phyloP scores from a whole-genome alignment of 169 alveolate species.

The Eimeria necatrix region DNA sequence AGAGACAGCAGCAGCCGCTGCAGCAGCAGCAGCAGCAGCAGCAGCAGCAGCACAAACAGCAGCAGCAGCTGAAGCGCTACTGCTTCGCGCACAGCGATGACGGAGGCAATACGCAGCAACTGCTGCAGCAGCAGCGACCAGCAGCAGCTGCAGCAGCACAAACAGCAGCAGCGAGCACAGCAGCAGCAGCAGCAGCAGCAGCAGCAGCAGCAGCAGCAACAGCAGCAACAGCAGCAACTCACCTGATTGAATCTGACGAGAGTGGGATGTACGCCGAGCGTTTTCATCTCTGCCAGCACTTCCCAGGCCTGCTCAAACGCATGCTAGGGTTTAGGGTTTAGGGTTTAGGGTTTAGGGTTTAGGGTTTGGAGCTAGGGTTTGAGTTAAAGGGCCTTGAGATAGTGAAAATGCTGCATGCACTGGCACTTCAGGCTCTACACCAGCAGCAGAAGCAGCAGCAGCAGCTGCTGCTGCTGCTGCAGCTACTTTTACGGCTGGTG shows the following conservation, averaged over 20 bases:
- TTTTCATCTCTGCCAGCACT: constrained; percentile 40
- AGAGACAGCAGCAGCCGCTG: no score
- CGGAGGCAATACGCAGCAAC: not conserved
- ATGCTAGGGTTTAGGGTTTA: no score
- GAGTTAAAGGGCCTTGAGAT: not conserved
- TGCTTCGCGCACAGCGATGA: not conserved
- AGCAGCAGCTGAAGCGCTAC: not conserved
- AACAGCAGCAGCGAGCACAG: not conserved
- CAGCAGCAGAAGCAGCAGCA: not conserved
- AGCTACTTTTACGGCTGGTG: no score
- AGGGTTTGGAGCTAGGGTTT: not conserved
- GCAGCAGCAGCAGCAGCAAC: constrained; percentile 9
- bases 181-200: not conserved
- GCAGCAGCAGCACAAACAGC: constrained; percentile 16
- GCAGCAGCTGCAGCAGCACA: not conserved
- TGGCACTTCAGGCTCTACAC: no score
- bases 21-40: not conserved
- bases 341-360: not conserved
- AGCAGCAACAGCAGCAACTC: not conserved
- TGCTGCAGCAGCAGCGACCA: not conserved
- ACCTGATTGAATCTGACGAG: constrained; percentile 61
- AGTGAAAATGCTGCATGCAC: not conserved
- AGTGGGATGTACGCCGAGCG: constrained; percentile 47
- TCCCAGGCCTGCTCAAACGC: constrained; percentile 65
- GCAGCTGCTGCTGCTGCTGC: no score